Percentiles rank a stretch among this genome's conserved stretches.
These are phyloP conservation scores for Carex parvula DNA, from an alignment of 176 grass and related monocot species.

Conservation along the genomic window DNA sequence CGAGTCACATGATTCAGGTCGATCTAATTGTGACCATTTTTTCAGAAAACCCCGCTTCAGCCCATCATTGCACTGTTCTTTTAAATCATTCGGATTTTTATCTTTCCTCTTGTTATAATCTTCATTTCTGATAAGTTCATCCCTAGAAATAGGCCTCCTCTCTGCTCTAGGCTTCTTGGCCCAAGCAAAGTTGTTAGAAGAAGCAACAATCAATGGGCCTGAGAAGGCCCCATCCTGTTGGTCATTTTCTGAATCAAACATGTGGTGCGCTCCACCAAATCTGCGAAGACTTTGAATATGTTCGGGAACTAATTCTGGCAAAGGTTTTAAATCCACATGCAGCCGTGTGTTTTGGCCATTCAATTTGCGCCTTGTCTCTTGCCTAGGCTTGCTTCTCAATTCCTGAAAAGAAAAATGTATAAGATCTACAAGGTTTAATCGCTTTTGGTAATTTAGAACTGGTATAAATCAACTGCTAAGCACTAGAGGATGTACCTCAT, in stretches of 20 bases:
- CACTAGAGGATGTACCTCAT: constrained; percentile 10
- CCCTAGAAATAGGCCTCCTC: constrained; percentile 50
- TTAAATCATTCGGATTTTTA: constrained; percentile 24
- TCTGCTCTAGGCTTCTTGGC: constrained; percentile 63
- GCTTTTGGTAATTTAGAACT: not conserved
- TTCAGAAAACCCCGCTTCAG: constrained; percentile 55
- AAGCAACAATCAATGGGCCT: constrained; percentile 64
- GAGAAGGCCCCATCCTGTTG: constrained; percentile 59
- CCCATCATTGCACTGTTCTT: constrained; percentile 35
- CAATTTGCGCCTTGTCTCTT: constrained; percentile 28
- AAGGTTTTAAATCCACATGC: constrained; percentile 44
- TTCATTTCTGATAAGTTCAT: constrained; percentile 34
- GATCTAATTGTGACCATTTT: constrained; percentile 78
- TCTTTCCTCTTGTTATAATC: constrained; percentile 28
- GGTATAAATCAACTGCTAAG: not conserved
- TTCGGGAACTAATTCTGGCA: constrained; percentile 29
- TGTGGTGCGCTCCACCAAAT: constrained; percentile 29
- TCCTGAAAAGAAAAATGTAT: constrained; percentile 44
- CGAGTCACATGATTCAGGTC: constrained; percentile 74
- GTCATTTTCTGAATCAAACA: constrained; percentile 40
- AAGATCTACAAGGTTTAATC: constrained; percentile 16
- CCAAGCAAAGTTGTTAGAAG: constrained; percentile 76
- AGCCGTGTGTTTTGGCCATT: constrained; percentile 43
- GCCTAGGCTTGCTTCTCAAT: constrained; percentile 35
- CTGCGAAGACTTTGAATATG: constrained; percentile 27